Percentiles rank a stretch among this genome's conserved stretches.
Conservation (phyloP, 257 asterid genomes). For the Solanum clarkiae region DNA sequence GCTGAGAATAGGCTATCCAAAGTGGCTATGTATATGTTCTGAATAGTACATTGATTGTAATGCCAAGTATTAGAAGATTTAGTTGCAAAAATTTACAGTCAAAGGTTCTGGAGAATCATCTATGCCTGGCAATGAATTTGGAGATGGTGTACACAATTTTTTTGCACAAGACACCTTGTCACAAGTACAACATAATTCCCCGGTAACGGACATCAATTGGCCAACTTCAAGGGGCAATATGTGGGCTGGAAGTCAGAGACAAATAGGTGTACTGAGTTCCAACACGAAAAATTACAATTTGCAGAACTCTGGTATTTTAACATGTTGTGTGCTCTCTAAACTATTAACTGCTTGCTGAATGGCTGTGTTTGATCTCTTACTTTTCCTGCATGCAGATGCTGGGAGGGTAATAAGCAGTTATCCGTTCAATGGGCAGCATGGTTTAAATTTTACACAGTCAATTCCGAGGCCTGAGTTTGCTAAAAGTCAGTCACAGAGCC, state of each 20-base stretch:
- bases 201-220: constrained; percentile 42
- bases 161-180: constrained; percentile 60
- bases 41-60: not conserved
- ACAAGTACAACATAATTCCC: constrained; percentile 56
- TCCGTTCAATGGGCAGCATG: constrained; percentile 37
- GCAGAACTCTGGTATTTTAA: constrained; percentile 22
- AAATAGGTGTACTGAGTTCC: constrained; percentile 26
- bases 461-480: constrained; percentile 42
- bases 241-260: constrained; percentile 59
- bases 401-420: constrained; percentile 56
- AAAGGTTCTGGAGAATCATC: constrained; percentile 33
- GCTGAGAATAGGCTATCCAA: not conserved
- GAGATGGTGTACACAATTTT: constrained; percentile 89
- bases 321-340: not conserved
- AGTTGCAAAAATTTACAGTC: not conserved
- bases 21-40: not conserved
- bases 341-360: not conserved
- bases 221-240: constrained; percentile 37
- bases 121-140: constrained; percentile 92
- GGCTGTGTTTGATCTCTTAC: not conserved
- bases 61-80: not conserved
- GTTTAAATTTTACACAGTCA: constrained; percentile 46
- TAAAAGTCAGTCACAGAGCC: constrained; percentile 37
- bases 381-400: constrained; percentile 29
- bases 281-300: constrained; percentile 27